Base-by-base conservation (phyloP, 2,329 filamentous ascomycete species). In the Plenodomus lindquistii region DNA sequence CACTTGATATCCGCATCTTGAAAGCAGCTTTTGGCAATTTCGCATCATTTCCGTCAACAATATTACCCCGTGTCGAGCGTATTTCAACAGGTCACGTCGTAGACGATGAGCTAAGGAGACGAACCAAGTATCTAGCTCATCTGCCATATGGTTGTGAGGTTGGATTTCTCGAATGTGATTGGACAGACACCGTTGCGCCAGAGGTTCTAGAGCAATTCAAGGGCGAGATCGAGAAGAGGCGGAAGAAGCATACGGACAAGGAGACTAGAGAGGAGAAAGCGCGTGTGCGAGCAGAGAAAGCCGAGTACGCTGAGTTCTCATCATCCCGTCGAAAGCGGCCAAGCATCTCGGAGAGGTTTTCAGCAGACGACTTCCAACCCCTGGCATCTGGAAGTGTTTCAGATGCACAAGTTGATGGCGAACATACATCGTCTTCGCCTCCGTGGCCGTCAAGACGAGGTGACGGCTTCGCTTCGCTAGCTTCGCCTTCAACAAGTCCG, bases 141-240 rank as follows among this genome's bases (percentile, higher is more conserved):
- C 79, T 97, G 5, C 92, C 92, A 0, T 85, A 88, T 42, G 92
- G 92, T n/a, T 96, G 91, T 69, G 87, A 96, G 57, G 89, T 97
- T 36, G 91, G 82, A 57, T 96, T 96, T 63, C 73, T 97, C 1
- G 92, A 97, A 73, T 97, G 92, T 66, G 91, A 97, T 70, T 97
- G 92, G 92, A 91, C 89, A 2, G 91, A 96, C 58, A 89, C 94
- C 31, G 89, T 97, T 4, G 81, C 85, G 2, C 79, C 85, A 1
- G 86, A 89, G 42, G 81, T 89, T 3, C 77, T 97, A n/a, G 85
- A 85, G 34, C 80, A 81, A 1, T 97, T 96, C 72, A 78, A 81
- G n/a, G 74, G 79, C 0, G 91, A 96, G 50, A 87, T 94, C 44
- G 88, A 89, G 56, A 81, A 83, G 47, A 81, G 92, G 44, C 81